phyloP scores from a whole-genome alignment of 371 early-diverging fungal species.

The Batkoa obscura region DNA sequence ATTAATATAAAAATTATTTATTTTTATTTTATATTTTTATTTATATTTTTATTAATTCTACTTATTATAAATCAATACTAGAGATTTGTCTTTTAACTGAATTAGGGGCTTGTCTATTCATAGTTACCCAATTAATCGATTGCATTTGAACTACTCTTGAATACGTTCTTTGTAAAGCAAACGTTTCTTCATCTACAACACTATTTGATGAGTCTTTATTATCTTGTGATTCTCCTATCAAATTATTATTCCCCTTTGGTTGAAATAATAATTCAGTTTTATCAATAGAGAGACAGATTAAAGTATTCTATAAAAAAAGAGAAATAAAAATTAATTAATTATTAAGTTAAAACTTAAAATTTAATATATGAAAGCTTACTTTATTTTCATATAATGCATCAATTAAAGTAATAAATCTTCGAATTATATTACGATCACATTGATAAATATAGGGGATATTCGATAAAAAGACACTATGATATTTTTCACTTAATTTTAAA shows the following conservation, averaged over 20 bases:
- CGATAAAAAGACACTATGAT: conserved; percentile 55
- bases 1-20: no score
- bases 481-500: conserved; percentile 47
- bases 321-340: no score
- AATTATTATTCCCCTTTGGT: no score
- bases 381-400: conserved; percentile 80
- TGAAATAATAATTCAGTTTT: no score
- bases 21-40: no score
- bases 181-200: conserved; percentile 83
- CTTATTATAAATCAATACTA: no score
- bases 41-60: no score
- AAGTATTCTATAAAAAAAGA: no score
- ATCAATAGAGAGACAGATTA: no score
- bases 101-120: not conserved
- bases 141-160: conserved; percentile 86
- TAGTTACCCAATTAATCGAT: conserved; percentile 14
- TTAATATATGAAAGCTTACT: conserved; percentile 8
- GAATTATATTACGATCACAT: conserved; percentile 62
- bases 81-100: no score
- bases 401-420: conserved; percentile 84
- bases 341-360: not conserved
- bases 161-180: conserved; percentile 84
- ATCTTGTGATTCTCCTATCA: no score
- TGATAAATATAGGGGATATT: conserved; percentile 69
- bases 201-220: no score